Evolutionary conservation across 441 rosid species (phyloP).

Genomic region (Euphorbia celastroides): DNA sequence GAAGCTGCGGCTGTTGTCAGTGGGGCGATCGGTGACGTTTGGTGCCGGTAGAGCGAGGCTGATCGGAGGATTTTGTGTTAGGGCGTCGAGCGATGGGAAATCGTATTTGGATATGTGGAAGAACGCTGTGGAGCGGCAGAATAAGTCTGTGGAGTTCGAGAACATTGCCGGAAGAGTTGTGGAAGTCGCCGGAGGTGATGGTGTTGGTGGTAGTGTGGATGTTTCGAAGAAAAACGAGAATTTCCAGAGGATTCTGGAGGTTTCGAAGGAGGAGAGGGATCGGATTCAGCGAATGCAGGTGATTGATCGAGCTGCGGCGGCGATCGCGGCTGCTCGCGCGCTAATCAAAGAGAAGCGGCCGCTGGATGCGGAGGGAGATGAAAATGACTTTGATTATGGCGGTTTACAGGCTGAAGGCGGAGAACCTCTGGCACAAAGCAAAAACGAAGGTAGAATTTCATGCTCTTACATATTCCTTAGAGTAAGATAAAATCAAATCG

Average conservation of each 20-base stretch:
- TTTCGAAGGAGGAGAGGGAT: conserved; percentile 73
- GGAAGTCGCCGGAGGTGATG: conserved; percentile 15
- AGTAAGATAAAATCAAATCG: too few relatives aligned
- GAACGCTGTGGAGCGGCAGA: conserved; percentile 65
- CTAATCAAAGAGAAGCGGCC: conserved; percentile 39
- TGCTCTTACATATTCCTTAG: too few relatives aligned
- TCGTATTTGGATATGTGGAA: conserved; percentile 87
- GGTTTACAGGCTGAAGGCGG: conserved; percentile 13
- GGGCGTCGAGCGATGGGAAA: conserved; percentile 38
- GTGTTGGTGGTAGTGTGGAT: conserved; percentile 21
- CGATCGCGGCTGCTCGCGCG: conserved; percentile 71
- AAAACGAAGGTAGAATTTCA: conserved; percentile 11
- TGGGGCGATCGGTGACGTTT: not conserved
- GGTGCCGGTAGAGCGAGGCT: not conserved
- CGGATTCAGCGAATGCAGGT: conserved; percentile 78
- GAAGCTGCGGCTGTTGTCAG: not conserved
- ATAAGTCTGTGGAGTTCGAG: conserved; percentile 57
- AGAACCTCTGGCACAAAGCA: not conserved
- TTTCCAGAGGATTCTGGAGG: conserved; percentile 62
- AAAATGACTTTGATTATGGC: conserved; percentile 5
- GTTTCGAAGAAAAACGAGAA: conserved; percentile 71
- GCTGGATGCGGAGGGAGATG: not conserved
- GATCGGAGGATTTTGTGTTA: conserved; percentile 17
- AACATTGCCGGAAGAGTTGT: conserved; percentile 34
- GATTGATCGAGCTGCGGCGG: conserved; percentile 76